Evolutionary conservation across 176 grass and related monocot genomes (phyloP).

Genomic region (Oryza punctata): DNA sequence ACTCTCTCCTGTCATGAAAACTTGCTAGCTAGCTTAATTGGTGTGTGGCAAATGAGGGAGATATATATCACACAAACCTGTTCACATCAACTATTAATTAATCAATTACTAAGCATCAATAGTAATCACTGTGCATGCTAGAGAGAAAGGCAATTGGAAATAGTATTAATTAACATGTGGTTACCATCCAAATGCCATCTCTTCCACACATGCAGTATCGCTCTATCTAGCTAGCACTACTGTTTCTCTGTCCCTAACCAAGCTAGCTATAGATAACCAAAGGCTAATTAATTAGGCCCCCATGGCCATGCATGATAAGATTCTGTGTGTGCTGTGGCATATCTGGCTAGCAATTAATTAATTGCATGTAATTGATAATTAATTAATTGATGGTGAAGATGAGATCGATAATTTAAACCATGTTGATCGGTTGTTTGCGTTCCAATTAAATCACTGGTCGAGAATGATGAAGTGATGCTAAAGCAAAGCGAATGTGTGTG

Average conservation of each 20-base stretch:
- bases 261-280: neutral
- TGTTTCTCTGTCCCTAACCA: neutral
- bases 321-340: neutral
- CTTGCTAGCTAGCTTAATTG: neutral
- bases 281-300: neutral
- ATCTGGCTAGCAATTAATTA: neutral
- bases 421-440: constrained; percentile 39
- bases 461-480: constrained; percentile 47
- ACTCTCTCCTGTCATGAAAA: neutral
- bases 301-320: constrained; percentile 25
- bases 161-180: constrained; percentile 23
- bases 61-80: constrained; percentile 25
- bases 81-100: constrained; percentile 14
- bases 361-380: constrained; percentile 1
- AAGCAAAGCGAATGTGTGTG: constrained; percentile 44
- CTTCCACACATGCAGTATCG: constrained; percentile 26
- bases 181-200: constrained; percentile 2
- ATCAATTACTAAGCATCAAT: neutral
- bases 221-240: neutral
- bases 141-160: neutral
- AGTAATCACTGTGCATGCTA: constrained; percentile 6
- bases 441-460: constrained; percentile 34
- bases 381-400: neutral
- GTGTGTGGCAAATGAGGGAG: constrained; percentile 13
- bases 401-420: neutral